phyloP scores from a whole-genome alignment of 1,284 basidiomycete species.

The Trichosporon sp. region DNA sequence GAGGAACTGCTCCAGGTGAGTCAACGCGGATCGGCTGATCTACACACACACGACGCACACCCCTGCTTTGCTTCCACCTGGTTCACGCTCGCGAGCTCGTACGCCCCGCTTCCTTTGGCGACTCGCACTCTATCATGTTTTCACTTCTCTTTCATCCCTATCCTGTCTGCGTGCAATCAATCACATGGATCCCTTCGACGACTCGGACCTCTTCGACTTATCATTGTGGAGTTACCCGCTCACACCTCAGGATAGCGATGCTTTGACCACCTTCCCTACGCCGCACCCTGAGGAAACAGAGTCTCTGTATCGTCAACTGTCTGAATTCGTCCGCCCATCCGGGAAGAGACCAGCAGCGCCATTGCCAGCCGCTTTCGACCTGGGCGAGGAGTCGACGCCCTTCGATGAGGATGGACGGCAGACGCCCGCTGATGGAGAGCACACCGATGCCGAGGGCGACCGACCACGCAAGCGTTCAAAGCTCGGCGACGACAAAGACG shows the following conservation, averaged over 20 bases:
- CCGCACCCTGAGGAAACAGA: constrained; percentile 59
- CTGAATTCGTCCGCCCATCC: constrained; percentile 38
- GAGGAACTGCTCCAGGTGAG: constrained; percentile 78
- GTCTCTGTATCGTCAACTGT: constrained; percentile 68
- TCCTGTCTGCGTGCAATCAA: not conserved
- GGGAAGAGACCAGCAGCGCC: constrained; percentile 36
- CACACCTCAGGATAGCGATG: constrained; percentile 59
- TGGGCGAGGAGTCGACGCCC: constrained; percentile 21
- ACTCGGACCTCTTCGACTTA: not conserved
- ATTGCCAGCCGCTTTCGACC: constrained; percentile 28
- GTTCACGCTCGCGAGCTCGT: not conserved
- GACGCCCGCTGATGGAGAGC: not conserved
- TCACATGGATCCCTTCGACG: not conserved
- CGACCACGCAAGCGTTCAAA: constrained; percentile 24
- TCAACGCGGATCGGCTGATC: constrained; percentile 4
- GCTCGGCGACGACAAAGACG: constrained; percentile 15
- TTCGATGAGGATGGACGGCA: constrained; percentile 10
- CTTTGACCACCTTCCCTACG: constrained; percentile 69
- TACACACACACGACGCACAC: not conserved
- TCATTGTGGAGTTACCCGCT: not conserved
- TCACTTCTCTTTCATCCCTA: not conserved
- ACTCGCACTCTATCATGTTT: not conserved
- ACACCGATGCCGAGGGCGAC: constrained; percentile 24
- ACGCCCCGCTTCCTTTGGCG: not conserved
- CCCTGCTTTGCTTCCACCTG: not conserved